phyloP scores from a whole-genome alignment of 2,329 filamentous ascomycete genomes.

The Neonectria punicea region DNA sequence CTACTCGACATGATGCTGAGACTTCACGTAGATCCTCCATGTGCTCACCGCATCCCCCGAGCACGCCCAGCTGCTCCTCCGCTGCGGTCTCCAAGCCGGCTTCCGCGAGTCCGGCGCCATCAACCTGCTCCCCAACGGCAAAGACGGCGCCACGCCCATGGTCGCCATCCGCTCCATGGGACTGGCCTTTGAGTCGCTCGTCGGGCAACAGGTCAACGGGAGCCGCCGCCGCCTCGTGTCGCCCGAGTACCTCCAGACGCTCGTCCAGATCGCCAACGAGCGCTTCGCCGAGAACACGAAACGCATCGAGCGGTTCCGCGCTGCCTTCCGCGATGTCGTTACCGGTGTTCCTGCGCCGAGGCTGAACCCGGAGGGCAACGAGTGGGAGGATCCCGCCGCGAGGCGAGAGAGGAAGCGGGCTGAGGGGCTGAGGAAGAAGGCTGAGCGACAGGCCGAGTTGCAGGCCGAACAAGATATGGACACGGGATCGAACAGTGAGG shows the following conservation, averaged over 20 bases:
- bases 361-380: constrained; percentile 49
- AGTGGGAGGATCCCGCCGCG: constrained; percentile 65
- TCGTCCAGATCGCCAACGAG: constrained; percentile 78
- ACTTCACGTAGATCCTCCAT: constrained; percentile 78
- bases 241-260: constrained; percentile 71
- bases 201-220: constrained; percentile 66
- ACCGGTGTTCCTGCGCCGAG: constrained; percentile 36
- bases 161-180: constrained; percentile 89
- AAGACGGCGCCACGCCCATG: constrained; percentile 67
- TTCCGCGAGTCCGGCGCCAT: constrained; percentile 92
- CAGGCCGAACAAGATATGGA: constrained; percentile 35
- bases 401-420: constrained; percentile 66
- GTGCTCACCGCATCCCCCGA: constrained; percentile 79
- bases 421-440: constrained; percentile 66
- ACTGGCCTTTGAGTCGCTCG: constrained; percentile 81
- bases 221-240: constrained; percentile 64
- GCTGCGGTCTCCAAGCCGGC: constrained; percentile 81
- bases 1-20: constrained; percentile 34
- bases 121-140: constrained; percentile 60
- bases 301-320: constrained; percentile 73
- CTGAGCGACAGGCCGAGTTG: constrained; percentile 54
- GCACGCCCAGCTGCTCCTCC: constrained; percentile 80
- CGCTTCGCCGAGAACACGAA: constrained; percentile 76
- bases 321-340: constrained; percentile 56
- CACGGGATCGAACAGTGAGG: constrained; percentile 17